Percentiles rank a stretch among this genome's conserved stretches.
phyloP scores from a whole-genome alignment of 2,329 filamentous ascomycete species.

The Xylariales sp. region DNA sequence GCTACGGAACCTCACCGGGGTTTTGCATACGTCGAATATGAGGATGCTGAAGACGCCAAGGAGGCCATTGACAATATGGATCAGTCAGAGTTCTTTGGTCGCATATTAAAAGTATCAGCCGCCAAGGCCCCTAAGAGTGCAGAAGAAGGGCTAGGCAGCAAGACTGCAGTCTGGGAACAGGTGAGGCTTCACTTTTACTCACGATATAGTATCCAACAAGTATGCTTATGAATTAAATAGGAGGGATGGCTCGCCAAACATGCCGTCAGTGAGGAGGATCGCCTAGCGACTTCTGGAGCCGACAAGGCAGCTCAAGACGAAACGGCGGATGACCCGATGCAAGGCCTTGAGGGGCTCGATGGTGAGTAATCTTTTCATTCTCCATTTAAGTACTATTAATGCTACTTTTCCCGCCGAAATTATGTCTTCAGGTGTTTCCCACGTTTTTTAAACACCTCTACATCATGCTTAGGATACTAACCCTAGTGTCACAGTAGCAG shows the following conservation, averaged over 20 bases:
- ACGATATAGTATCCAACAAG: neutral
- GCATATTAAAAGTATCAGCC: constrained; percentile 89
- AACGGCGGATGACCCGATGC: constrained; percentile 86
- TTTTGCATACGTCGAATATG: constrained; percentile 97
- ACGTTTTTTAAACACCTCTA: too few species aligned
- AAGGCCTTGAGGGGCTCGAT: constrained; percentile 91
- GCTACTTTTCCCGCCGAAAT: too few species aligned
- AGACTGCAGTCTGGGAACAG: constrained; percentile 97
- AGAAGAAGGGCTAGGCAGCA: constrained; percentile 89
- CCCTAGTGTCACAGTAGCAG: constrained; percentile 67
- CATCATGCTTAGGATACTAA: too few species aligned
- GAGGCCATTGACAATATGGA: constrained; percentile 99
- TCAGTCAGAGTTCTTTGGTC: constrained; percentile 92
- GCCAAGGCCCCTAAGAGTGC: constrained; percentile 93
- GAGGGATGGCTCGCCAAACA: constrained; percentile 94
- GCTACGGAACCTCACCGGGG: constrained; percentile 85
- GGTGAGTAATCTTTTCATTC: constrained; percentile 47
- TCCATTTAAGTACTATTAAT: too few species aligned
- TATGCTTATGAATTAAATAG: constrained; percentile 60
- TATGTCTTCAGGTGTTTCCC: too few species aligned
- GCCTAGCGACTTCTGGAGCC: constrained; percentile 66
- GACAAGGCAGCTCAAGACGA: constrained; percentile 61
- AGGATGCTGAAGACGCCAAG: constrained; percentile 83
- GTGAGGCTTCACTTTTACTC: constrained; percentile 61
- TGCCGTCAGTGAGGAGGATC: constrained; percentile 84